Evolutionary conservation across 257 asterid genomes (phyloP).

Genomic region (Solanum tarapatanum): DNA sequence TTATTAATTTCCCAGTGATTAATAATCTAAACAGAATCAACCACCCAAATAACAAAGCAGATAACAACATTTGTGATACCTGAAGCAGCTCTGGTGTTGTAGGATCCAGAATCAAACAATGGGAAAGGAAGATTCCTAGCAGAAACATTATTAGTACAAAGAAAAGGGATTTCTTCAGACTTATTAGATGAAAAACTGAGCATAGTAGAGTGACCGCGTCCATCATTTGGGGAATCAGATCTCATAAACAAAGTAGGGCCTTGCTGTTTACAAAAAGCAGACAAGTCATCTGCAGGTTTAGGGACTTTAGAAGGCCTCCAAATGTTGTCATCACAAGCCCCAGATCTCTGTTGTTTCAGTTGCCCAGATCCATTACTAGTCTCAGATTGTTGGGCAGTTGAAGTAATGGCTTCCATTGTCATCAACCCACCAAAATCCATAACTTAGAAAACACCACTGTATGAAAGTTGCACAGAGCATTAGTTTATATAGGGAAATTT

Average conservation of each 20-base stretch:
- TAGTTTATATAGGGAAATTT: neutral
- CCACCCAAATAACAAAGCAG: neutral
- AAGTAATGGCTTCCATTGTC: neutral
- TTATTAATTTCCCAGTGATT: neutral
- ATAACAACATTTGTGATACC: conserved; percentile 2
- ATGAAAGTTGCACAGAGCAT: conserved; percentile 1
- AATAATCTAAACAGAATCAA: neutral
- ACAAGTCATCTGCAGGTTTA: conserved; percentile 5
- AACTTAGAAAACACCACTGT: neutral
- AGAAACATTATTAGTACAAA: neutral
- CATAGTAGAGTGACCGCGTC: neutral
- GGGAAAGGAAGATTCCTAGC: conserved; percentile 7
- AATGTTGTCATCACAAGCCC: neutral
- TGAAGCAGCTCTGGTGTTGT: conserved; percentile 10
- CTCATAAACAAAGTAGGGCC: conserved; percentile 11
- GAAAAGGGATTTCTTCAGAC: conserved; percentile 7
- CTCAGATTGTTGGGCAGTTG: neutral
- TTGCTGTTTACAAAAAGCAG: conserved; percentile 3
- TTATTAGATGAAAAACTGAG: conserved; percentile 9
- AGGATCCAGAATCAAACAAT: conserved; percentile 10
- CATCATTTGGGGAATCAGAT: conserved; percentile 13
- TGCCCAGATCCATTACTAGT: conserved; percentile 16
- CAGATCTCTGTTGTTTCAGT: conserved; percentile 18
- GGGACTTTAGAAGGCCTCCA: conserved; percentile 12
- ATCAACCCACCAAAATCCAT: conserved; percentile 21